Base-by-base conservation (phyloP, 306 rosid genomes). In the Dalbergia cultrata region DNA sequence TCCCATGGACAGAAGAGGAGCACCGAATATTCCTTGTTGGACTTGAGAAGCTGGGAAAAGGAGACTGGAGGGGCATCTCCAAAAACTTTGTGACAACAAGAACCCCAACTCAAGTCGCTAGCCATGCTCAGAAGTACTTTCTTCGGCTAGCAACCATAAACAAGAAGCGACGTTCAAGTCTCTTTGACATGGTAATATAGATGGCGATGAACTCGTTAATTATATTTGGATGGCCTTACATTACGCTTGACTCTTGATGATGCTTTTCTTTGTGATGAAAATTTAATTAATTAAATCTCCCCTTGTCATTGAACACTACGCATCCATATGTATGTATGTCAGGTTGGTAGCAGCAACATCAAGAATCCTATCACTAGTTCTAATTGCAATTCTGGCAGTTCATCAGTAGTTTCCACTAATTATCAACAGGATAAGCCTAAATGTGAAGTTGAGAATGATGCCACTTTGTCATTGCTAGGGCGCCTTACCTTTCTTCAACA, bases 61-160 rank as follows among this genome's bases (percentile, higher is more conserved):
- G 99, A 9, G 95, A 95, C 12, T 95, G 99, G 99, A 91, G 98
- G 49, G 98, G 98, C 14, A 95, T 95, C 68, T 90, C 99, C 2
- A 88, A 83, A 80, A 85, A 85, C 66, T 95, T 84, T 14, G 99
- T 95, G 16, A 90, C 91, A 0, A 82, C 97, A 41, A 95, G 94
- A 90, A 91, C 99, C 2, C 99, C 99, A 26, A 91, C 98, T 5
- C 99, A 95, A 88, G 99, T 95, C 0, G 99, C 99, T 0, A 95
- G 99, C 58, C 99, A 95, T 84, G 99, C 99, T 85, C 99, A 95
- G 31, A 95, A 95, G 66, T 91, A 90, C 67, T 93, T 93, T 72
- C 92, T 95, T 5, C 33, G 97, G 66, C 90, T 88, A 7, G 77
- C 96, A 18, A 76, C 75, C 34, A 72, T 86, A 17, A 75, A 83